Percentiles rank a stretch among this genome's conserved stretches.
Evolutionary conservation across 176 grass and related monocot species (phyloP).

Genomic region (Saccharum spontaneum): DNA sequence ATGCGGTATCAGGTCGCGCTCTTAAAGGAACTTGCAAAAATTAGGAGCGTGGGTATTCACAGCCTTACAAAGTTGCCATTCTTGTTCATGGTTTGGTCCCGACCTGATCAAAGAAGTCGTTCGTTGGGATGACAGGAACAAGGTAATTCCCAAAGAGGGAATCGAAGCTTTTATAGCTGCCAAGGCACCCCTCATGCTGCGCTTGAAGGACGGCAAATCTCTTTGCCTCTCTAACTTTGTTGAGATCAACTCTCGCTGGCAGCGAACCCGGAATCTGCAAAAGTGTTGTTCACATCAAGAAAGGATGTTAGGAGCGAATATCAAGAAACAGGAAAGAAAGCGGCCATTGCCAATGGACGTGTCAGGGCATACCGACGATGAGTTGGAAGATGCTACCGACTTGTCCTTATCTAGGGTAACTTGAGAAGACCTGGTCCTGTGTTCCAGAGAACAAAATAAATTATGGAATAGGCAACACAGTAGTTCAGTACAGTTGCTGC

Average conservation of each 20-base stretch:
- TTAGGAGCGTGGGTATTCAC: neutral
- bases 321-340: constrained; percentile 20
- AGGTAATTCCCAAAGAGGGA: constrained; percentile 84
- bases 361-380: constrained; percentile 29
- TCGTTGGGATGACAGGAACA: constrained; percentile 72
- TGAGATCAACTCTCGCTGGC: constrained; percentile 48
- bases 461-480: neutral
- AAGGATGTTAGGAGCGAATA: constrained; percentile 10
- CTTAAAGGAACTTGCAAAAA: neutral
- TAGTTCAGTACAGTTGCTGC: neutral
- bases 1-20: neutral
- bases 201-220: constrained; percentile 66
- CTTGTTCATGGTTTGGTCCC: constrained; percentile 2
- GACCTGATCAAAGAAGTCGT: constrained; percentile 39
- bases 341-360: neutral
- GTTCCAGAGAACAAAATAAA: neutral
- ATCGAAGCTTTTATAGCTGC: constrained; percentile 82
- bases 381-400: constrained; percentile 26
- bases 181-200: constrained; percentile 74
- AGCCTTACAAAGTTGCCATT: neutral
- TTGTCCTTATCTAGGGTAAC: constrained; percentile 46
- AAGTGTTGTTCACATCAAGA: constrained; percentile 27
- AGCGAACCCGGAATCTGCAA: constrained; percentile 46
- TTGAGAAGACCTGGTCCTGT: constrained; percentile 56
- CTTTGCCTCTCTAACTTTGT: constrained; percentile 69